Evolutionary conservation across 2,329 filamentous ascomycete species (phyloP), one percentile per base, ranked within the genome.

Genomic region (Rutstroemia sp.): DNA sequence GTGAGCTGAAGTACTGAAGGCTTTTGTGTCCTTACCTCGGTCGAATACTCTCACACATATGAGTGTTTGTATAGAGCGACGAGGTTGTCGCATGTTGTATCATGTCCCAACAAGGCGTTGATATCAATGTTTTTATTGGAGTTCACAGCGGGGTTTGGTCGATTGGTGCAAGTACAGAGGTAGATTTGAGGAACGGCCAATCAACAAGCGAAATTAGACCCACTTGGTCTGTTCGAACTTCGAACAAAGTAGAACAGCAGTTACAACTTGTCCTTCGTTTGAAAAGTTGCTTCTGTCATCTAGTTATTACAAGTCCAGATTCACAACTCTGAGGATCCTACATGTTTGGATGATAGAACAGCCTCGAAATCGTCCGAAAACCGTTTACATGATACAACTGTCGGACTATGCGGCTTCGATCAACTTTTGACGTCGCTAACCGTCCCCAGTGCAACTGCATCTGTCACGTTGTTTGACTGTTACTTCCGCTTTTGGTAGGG

Each of bases 401-500:
- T 45, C 47, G 38, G 46, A 51, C 51, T 36, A 21, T 56, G 53
- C 47, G 47, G 39, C 38, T 19, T 30, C 40, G 45, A 44, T 44
- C 25, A 56, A 38, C 42, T 45, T 45, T 3, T 56, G 53, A 40
- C 14, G 53, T 56, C 45, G 38, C 39, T 51, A 45, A 23, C 14
- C 27, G 34, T 25, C 30, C 19, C 19, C 19, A 51, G 39, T 56
- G 39, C 25, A 56, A 56, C 47, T 51, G 47, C 19, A 25, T 51
- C 40, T 55, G 16, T 51, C 38, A 51, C 21, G 30, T 38, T 25
- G 27, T 51, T 45, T 44, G 36, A 21, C 27, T 19, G 53, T 56
- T 51, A 51, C 53, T 56, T 19, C 53, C 53, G 53, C 27, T 51
- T 51, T 44, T 30, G 45, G 25, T 42, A 45, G 53, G 16, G 47